Conservation (phyloP, 2,329 filamentous ascomycete genomes). For the Paecilomyces sp. region DNA sequence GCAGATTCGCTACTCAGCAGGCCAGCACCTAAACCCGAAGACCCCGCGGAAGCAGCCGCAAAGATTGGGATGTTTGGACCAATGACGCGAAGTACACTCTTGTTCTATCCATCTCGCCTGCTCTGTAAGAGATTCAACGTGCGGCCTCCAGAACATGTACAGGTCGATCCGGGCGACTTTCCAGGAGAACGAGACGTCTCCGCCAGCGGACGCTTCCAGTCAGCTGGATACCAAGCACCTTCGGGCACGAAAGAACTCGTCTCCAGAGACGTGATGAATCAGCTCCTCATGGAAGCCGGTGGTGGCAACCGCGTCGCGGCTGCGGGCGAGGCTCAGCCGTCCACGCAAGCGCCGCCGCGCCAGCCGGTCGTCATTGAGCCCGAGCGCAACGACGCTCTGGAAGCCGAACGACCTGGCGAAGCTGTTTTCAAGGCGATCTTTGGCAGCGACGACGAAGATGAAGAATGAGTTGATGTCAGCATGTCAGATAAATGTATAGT, state of each 20-base stretch:
- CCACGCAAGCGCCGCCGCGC: conserved; percentile 3
- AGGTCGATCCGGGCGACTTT: conserved; percentile 43
- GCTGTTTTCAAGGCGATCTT: conserved; percentile 90
- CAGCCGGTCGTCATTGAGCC: conserved; percentile 50
- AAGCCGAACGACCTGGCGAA: conserved; percentile 66
- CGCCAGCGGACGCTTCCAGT: conserved; percentile 20
- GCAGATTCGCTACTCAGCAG: conserved; percentile 39
- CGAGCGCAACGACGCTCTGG: conserved; percentile 70
- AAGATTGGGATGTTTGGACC: conserved; percentile 87
- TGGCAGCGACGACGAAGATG: conserved; percentile 73
- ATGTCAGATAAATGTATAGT: not conserved
- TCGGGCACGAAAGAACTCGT: conserved; percentile 41
- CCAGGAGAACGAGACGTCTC: conserved; percentile 23
- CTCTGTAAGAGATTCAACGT: conserved; percentile 95
- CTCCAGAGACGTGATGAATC: conserved; percentile 48
- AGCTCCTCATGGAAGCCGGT: conserved; percentile 45
- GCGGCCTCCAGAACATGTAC: conserved; percentile 63
- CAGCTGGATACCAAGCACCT: conserved; percentile 23
- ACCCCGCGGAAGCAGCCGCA: conserved; percentile 80
- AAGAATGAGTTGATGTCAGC: conserved; percentile 15
- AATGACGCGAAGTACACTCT: conserved; percentile 65
- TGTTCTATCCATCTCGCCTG: conserved; percentile 74
- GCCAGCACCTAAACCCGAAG: conserved; percentile 52
- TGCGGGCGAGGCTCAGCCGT: conserved; percentile 6
- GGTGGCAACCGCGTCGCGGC: conserved; percentile 9